Evolutionary conservation across 805 yeast genomes (phyloP), one percentile per base, ranked within the genome.

Genomic region (Sungouiella thailandica): DNA sequence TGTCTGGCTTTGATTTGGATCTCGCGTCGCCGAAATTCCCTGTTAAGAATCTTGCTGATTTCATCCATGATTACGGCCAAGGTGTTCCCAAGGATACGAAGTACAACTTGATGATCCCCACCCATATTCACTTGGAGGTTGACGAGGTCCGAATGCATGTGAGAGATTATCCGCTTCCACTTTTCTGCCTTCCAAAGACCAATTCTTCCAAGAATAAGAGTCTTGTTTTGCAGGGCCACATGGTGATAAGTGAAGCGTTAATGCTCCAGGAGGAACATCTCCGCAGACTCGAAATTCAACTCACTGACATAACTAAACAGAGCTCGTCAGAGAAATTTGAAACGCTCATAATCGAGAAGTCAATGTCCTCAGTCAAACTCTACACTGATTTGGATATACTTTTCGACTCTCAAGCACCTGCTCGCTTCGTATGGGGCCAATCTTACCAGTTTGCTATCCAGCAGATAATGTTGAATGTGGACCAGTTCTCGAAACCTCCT

Each of bases 401-500:
- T 10, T 68, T 83, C 17, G 67, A 68, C 33, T 72, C 93, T 0
- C 60, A 63, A 9, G 52, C 54, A 3, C 78, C 89, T 0, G 76
- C 89, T 0, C 62, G 82, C 19, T 75, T 85, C 23, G 74, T 83
- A 0, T 88, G 96, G 95, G 93, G 95, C 23, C 78, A 78, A 20
- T 82, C 90, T 0, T 80, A 83, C 45, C 86, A 82, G 46, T 88
- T 95, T 12, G 89, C 88, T 1, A 72, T 89, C 19, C 87, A 86
- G 44, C 89, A 86, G 44, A 68, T 80, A 2, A 82, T 84, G 78
- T 62, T 78, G 35, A 81, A 76, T 36, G 72, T 89, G 39, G 95
- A 88, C 47, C 78, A 81, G 28, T 85, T 89, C 52, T 78, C 94
- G 1, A 89, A 90, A 54, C 95, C 96, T 0, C 95, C 94, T 0